These are phyloP conservation scores for Talaromyces stipitatus DNA, from an alignment of 495 filamentous ascomycete genomes.

Conservation along the genomic window DNA sequence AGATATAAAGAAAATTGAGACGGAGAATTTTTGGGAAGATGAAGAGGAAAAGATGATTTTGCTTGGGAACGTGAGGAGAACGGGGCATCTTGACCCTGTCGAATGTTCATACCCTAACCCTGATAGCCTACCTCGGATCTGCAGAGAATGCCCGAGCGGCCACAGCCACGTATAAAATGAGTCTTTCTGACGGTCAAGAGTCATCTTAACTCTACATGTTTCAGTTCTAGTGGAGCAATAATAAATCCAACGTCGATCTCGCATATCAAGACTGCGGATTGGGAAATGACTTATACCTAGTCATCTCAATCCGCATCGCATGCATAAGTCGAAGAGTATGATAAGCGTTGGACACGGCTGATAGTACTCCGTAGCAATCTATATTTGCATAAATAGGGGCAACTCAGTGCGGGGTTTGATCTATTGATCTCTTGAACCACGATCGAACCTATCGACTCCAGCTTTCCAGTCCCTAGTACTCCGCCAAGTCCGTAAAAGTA, in stretches of 20 bases:
- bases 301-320: background rate
- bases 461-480: background rate
- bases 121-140: background rate
- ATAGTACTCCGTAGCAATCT: too few species aligned
- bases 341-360: too few species aligned
- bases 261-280: background rate
- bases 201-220: too few species aligned
- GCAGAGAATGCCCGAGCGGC: background rate
- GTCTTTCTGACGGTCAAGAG: too few species aligned
- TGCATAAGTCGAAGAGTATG: background rate
- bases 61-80: constrained; percentile 3
- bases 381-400: background rate
- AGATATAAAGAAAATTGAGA: background rate
- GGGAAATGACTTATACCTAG: background rate
- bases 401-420: background rate
- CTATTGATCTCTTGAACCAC: background rate
- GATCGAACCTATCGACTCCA: background rate
- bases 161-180: too few species aligned
- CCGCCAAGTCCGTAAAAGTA: too few species aligned
- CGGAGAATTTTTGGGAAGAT: background rate
- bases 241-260: background rate
- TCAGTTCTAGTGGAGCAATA: background rate
- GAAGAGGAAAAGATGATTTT: background rate
- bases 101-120: too few species aligned
- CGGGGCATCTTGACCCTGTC: too few species aligned